These are phyloP conservation scores for Nicotiana tabacum DNA, from an alignment of 257 asterid species.

Conservation along the genomic window DNA sequence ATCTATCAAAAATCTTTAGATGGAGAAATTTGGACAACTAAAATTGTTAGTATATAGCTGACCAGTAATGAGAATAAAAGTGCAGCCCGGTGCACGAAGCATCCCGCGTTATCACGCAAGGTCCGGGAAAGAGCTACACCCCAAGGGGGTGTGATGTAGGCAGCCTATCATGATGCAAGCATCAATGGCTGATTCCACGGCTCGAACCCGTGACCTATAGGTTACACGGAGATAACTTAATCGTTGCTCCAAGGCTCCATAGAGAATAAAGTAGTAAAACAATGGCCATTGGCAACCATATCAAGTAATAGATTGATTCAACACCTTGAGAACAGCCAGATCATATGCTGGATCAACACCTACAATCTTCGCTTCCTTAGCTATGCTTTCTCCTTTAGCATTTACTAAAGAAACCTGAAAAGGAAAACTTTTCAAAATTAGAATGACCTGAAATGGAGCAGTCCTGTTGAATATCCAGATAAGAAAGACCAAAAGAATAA, in stretches of 20 bases:
- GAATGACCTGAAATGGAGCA: neutral
- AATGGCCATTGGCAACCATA: neutral
- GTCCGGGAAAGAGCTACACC: too few relatives aligned
- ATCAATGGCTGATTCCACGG: too few relatives aligned
- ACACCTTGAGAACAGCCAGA: conserved; percentile 79
- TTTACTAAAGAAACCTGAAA: conserved; percentile 58
- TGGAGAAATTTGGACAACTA: neutral
- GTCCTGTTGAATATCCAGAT: neutral
- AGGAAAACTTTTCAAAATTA: neutral
- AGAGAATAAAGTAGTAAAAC: neutral
- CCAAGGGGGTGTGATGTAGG: too few relatives aligned
- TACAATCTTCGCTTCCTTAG: conserved; percentile 53
- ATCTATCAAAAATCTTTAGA: neutral
- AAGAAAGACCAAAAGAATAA: conserved; percentile 3
- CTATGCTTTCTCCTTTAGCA: conserved; percentile 34
- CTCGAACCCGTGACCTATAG: too few relatives aligned
- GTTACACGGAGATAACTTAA: too few relatives aligned
- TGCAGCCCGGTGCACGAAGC: too few relatives aligned
- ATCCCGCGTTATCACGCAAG: too few relatives aligned
- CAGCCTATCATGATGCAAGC: too few relatives aligned
- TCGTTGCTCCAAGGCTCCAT: too few relatives aligned
- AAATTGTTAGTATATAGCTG: neutral
- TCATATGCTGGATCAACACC: conserved; percentile 82
- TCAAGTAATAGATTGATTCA: neutral
- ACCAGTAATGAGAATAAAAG: neutral